Conservation (phyloP, 441 rosid genomes). For the Melastoma candidum region DNA sequence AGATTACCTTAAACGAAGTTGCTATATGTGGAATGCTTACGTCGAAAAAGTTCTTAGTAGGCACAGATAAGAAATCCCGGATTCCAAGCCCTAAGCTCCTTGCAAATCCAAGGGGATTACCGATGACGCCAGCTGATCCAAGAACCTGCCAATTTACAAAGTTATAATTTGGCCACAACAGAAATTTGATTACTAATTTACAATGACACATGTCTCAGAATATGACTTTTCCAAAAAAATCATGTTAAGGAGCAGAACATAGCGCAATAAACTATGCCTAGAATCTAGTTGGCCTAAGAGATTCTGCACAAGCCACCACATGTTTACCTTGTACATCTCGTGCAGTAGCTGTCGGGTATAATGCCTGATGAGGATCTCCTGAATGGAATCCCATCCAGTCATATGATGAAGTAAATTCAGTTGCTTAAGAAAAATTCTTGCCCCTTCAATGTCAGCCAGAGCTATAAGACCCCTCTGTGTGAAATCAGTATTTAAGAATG, state of each 20-base stretch:
- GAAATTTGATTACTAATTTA: too few relatives aligned
- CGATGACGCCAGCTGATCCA: conserved; percentile 98
- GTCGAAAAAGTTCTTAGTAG: conserved; percentile 72
- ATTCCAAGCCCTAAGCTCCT: conserved; percentile 89
- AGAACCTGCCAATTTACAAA: conserved; percentile 45
- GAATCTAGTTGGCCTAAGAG: too few relatives aligned
- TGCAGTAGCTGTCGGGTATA: conserved; percentile 83
- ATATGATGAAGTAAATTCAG: conserved; percentile 78
- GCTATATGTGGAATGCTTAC: conserved; percentile 21
- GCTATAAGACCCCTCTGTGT: conserved; percentile 94
- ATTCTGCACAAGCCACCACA: too few relatives aligned
- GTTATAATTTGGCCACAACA: too few relatives aligned
- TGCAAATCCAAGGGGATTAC: conserved; percentile 98
- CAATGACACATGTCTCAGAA: too few relatives aligned
- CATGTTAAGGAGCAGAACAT: too few relatives aligned
- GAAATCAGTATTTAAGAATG: conserved; percentile 5
- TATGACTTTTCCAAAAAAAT: too few relatives aligned
- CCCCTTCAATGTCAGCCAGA: conserved; percentile 96
- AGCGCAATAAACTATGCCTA: too few relatives aligned
- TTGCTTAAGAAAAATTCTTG: conserved; percentile 76
- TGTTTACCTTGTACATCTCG: conserved; percentile 89
- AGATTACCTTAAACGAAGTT: background rate
- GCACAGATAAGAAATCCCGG: conserved; percentile 87
- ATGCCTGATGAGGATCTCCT: conserved; percentile 80
- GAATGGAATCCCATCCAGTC: conserved; percentile 94